Base-by-base conservation (phyloP, 1,284 basidiomycete species). In the Malassezia slooffiae region DNA sequence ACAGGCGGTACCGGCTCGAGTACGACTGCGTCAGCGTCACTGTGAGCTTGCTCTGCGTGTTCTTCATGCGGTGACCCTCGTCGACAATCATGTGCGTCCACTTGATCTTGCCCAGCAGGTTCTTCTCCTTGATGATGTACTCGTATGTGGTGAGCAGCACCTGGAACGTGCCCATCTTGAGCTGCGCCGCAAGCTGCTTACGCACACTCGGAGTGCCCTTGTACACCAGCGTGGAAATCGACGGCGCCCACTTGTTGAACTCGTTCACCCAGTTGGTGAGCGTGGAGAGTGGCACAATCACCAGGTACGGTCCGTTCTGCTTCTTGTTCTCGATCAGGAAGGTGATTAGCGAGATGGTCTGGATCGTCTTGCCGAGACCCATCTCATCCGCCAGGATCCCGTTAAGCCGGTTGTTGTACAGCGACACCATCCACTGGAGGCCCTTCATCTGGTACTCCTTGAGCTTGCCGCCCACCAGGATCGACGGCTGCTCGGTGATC, bases 51-150 rank as follows among this genome's bases (percentile, higher is more conserved):
- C 81, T 85, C 72, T 95, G 86, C 1, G 91, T 90, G 70, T 97
- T 97, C 76, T 99, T 97, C 88, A 97, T 91, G 67, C 93, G 83
- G 73, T 97, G 93, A 67, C 93, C 93, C 76, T 70, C 68, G 52
- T 70, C 67, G 38, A 70, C 68, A 48, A 70, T 70, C 67, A 67
- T 68, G 47, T 66, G 62, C 7, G 60, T 57, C 67, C 66, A 69
- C 47, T 62, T 62, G 54, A 69, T 62, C 54, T 70, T 70, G 44
- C 67, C 61, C 35, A 70, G 60, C 39, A 70, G 52, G 27, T 60
- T 55, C 56, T 70, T 70, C 48, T 70, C 67, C 57, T 67, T 66
- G 63, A 70, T 70, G 38, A 70, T 65, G 52, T 67, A 70, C 48
- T 70, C 67, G 52, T 70, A 70, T 4, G 67, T 70, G 12, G 67